Conservation (phyloP, 2,329 filamentous ascomycete species). For the Colletotrichum sp. region DNA sequence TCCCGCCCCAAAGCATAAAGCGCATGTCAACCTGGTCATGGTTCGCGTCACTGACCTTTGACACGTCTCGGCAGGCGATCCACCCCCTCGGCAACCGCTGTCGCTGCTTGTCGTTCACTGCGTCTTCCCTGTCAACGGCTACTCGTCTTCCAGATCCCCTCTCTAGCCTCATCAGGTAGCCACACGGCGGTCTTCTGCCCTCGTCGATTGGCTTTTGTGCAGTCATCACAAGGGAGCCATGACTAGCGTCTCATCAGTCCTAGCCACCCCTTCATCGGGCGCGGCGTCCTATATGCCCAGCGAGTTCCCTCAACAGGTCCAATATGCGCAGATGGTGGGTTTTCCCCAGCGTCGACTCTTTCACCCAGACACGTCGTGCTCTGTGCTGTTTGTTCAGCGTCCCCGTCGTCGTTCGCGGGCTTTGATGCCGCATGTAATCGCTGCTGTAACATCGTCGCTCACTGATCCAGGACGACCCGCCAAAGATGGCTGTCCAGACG, state of each 20-base stretch:
- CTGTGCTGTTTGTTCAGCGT: not conserved
- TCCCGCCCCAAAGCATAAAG: not conserved
- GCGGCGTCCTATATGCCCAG: not conserved
- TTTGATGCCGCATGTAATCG: not conserved
- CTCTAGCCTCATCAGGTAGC: not conserved
- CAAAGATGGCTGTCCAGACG: not conserved
- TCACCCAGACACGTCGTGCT: rapidly evolving
- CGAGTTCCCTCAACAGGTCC: not conserved
- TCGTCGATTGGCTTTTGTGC: not conserved
- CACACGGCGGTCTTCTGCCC: not conserved
- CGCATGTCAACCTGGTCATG: not conserved
- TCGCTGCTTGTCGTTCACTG: not conserved
- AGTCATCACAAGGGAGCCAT: not conserved
- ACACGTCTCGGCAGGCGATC: not conserved
- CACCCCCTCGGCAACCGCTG: not conserved
- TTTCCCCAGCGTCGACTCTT: not conserved
- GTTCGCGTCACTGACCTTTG: not conserved
- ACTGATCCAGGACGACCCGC: not conserved
- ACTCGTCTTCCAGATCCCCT: not conserved
- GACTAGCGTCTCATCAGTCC: not conserved
- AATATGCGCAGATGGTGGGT: not conserved
- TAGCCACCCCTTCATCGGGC: not conserved
- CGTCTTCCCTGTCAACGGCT: not conserved
- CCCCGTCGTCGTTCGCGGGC: not conserved
- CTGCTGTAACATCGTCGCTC: not conserved